Evolutionary conservation across 2,329 filamentous ascomycete genomes (phyloP).

Genomic region (Rhexocercosporidium sp.): DNA sequence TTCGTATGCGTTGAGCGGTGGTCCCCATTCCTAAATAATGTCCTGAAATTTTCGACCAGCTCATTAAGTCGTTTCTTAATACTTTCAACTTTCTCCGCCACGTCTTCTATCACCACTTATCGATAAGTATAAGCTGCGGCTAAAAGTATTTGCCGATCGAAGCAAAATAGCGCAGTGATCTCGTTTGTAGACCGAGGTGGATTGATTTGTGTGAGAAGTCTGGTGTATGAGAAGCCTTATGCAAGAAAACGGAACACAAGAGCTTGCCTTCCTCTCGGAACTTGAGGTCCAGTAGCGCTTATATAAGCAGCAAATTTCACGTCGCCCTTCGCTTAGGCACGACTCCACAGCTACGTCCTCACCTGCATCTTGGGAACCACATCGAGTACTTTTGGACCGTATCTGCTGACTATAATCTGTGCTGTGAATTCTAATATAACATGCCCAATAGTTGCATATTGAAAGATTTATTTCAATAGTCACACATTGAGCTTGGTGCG

Average conservation of each 20-base stretch:
- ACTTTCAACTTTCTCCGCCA: too few relatives aligned
- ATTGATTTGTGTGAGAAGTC: neutral
- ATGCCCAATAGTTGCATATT: too few relatives aligned
- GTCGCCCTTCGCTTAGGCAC: neutral
- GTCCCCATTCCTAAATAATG: too few relatives aligned
- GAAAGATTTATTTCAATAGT: too few relatives aligned
- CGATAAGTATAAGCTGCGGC: neutral
- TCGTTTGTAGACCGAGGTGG: neutral
- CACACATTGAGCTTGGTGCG: too few relatives aligned
- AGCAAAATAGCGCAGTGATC: neutral
- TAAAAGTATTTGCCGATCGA: neutral
- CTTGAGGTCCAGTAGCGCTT: neutral
- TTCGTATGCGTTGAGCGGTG: slow-evolving; percentile 1
- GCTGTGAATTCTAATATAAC: too few relatives aligned
- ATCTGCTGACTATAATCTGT: too few relatives aligned
- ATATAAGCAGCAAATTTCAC: neutral
- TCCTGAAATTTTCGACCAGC: too few relatives aligned
- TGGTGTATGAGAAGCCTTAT: neutral
- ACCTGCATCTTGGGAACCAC: neutral
- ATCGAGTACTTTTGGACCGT: neutral
- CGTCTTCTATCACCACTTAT: slow-evolving; percentile 2
- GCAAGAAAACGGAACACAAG: neutral
- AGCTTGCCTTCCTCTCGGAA: neutral
- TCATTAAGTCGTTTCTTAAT: too few relatives aligned
- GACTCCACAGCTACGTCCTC: neutral